Evolutionary conservation across 2,329 filamentous ascomycete species (phyloP), one percentile per base, ranked within the genome.

Genomic region (Cladosporium oxysporum): DNA sequence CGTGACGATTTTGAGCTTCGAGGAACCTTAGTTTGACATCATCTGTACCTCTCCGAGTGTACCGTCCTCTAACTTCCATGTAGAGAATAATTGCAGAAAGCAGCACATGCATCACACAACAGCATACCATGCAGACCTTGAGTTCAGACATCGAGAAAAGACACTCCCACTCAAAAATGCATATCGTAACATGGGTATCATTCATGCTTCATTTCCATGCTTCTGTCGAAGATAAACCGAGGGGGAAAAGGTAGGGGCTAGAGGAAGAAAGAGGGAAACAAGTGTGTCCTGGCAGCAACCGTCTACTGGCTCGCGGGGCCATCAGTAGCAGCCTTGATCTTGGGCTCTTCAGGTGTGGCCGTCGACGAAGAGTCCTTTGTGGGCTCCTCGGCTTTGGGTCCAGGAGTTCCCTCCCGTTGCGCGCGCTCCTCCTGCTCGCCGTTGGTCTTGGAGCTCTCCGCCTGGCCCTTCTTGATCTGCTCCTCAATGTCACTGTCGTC

Each of bases 401-500:
- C 83, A 47, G 84, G 83, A 52, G 83, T 85, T 57, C 79, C 82
- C 76, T 85, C 83, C 66, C 83, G 80, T 66, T 81, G 58, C 35
- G 47, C 33, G 14, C 65, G 61, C 18, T 33, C 52, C 41, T 44
- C 37, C 50, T 53, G 50, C 31, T 57, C 59, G 33, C 41, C 66
- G 16, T 65, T 66, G 21, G 64, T 76, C 28, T 73, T 71, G 62
- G 71, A 71, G 33, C 77, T 72, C 31, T 66, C 69, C 23, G 64
- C 66, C 55, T 83, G 78, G 66, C 82, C 83, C 81, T 91, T 93
- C 76, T 87, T 86, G 68, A 95, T 91, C 81, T 96, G 92, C 78
- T 90, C 93, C 70, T 87, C 89, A 69, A 93, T 84, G 76, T 97
- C 93, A 78, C 92, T 91, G 76, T 96, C 91, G 73, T 88, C 87